Conservation (phyloP, 352 stramenopile genomes). For the Globisporangium orthogonon region DNA sequence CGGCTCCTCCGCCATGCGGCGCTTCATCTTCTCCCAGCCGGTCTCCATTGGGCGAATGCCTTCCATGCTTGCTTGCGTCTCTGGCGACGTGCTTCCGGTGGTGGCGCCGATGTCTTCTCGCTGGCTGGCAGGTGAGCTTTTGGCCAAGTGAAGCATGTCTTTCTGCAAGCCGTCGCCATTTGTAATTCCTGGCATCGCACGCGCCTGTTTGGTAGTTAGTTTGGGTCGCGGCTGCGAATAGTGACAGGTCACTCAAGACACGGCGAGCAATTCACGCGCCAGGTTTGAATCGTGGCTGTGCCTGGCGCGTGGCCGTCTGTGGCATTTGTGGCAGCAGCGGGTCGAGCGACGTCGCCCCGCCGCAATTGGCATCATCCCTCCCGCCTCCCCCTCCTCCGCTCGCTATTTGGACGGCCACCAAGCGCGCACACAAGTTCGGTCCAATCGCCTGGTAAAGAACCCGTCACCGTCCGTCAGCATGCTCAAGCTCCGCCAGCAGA, state of each 20-base stretch:
- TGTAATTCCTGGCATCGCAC: too few species aligned
- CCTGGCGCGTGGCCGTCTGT: neutral
- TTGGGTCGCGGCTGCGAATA: too few species aligned
- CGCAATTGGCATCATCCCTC: neutral
- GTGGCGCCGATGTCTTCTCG: neutral
- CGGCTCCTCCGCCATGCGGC: conserved; percentile 61
- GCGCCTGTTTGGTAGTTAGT: too few species aligned
- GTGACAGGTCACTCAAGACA: too few species aligned
- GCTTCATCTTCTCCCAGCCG: conserved; percentile 78
- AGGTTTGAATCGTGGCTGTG: neutral
- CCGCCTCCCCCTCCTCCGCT: neutral
- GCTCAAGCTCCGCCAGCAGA: conserved; percentile 72
- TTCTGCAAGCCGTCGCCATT: neutral
- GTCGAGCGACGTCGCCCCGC: neutral
- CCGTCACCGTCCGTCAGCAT: conserved; percentile 24
- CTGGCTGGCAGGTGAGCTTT: neutral
- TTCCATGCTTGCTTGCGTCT: conserved; percentile 16
- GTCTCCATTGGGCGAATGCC: conserved; percentile 45
- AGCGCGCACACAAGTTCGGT: neutral
- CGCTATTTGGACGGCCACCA: conserved; percentile 1
- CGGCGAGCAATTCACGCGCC: neutral
- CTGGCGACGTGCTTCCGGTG: neutral
- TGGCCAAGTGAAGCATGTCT: neutral
- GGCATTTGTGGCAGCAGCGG: neutral
- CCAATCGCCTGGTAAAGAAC: neutral